A percentile compares a stretch with the other conserved stretches of the same genome.
Evolutionary conservation across 352 stramenopile species (phyloP).

Genomic region (Sclerospora graminicola): DNA sequence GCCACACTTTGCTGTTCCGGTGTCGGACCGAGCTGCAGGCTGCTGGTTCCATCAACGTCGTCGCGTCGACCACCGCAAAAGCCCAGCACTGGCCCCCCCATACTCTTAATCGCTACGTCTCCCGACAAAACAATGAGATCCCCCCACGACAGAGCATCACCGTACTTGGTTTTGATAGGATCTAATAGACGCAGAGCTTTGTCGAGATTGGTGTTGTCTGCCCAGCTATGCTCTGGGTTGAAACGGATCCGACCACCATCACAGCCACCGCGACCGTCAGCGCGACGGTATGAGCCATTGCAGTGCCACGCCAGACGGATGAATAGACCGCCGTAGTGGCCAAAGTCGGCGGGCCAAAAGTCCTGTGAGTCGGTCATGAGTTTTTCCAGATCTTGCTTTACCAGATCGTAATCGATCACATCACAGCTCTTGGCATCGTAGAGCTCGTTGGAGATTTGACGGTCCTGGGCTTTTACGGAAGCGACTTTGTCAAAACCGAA

Average conservation of each 20-base stretch:
- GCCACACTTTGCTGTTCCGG: constrained; percentile 34
- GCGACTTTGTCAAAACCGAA: constrained; percentile 27
- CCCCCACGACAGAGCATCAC: constrained; percentile 69
- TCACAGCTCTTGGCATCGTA: constrained; percentile 23
- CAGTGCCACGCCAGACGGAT: constrained; percentile 76
- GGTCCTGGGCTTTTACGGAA: constrained; percentile 19
- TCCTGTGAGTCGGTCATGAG: constrained; percentile 68
- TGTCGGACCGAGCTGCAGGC: constrained; percentile 29
- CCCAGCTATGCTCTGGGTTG: constrained; percentile 32
- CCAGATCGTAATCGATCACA: constrained; percentile 30
- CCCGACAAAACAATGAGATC: constrained; percentile 93
- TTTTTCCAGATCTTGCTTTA: constrained; percentile 56
- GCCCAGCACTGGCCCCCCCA: constrained; percentile 85
- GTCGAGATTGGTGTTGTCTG: constrained; percentile 53
- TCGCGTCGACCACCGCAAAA: constrained; percentile 87
- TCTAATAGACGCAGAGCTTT: constrained; percentile 40
- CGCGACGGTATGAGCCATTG: constrained; percentile 28
- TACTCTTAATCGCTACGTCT: constrained; percentile 85
- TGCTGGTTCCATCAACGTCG: constrained; percentile 53
- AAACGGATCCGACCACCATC: constrained; percentile 28
- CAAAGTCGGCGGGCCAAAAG: constrained; percentile 82
- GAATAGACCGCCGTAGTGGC: constrained; percentile 83
- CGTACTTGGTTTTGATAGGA: constrained; percentile 57
- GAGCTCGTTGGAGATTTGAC: constrained; percentile 20
- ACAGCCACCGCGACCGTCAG: constrained; percentile 22